Base-by-base conservation (phyloP, 2,329 filamentous ascomycete genomes). In the Fusarium annulatum region DNA sequence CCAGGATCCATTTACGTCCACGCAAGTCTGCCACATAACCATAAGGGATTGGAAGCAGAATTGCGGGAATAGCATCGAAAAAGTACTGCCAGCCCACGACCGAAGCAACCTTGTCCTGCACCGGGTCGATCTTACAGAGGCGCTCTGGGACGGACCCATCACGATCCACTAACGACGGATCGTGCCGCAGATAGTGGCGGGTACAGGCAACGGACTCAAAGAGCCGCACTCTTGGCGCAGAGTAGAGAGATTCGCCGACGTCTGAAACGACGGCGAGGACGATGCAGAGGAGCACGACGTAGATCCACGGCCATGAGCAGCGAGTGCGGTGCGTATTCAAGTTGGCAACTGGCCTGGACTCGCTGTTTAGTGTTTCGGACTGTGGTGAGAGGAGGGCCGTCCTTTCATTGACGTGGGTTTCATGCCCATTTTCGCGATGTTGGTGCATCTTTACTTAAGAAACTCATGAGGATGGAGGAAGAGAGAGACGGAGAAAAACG, bases 11-110 rank as follows among this genome's bases (percentile, higher is more conserved):
- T 53, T 60, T 60, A 12, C 57, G 57, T 10, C 57, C 57, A 41
- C 26, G 36, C 45, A 60, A 53, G 26, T 60, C 57, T 8, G 57
- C 57, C 1, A 60, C 36, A 34, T 60, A 60, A 5, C 45, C 45
- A 11, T 53, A 60, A 16, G 57, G 57, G 4, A 60, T 60, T 15
- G 57, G 57, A 60, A 60, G 45, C 28, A 60, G 11, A 16, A 60
- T 60, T 1, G 57, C 45, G 26, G 57, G 57, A 19, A 60, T 60
- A 9, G 57, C 57, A 60, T 60, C 57, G 12, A 60, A 60, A 60
- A 60, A 60, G 26, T 60, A 60, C 57, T 60, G 45, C 57, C 57
- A 60, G n/a, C 57, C 57, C 11, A 60, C 57, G 18, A 60, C 45
- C 36, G 36, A 60, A 36, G 57, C 57, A 11, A 60, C 57, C 26